These are phyloP conservation scores for Lineolata rhizophorae DNA, from an alignment of 495 filamentous ascomycete genomes.

Conservation along the genomic window DNA sequence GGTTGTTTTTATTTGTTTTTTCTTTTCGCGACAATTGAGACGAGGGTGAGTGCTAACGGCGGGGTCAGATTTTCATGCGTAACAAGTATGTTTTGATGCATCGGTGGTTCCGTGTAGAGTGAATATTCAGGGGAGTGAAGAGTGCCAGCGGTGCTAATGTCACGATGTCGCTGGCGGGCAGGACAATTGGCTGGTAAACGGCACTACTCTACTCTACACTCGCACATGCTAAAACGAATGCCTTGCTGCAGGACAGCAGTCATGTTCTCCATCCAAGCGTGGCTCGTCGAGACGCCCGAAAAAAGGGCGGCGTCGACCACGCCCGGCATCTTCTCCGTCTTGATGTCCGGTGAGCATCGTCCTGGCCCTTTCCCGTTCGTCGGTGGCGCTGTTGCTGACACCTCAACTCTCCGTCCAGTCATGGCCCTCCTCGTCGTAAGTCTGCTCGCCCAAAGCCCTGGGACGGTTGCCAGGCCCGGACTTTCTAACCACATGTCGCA, in stretches of 20 bases:
- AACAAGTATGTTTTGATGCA: slow-evolving; percentile 34
- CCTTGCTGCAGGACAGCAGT: slow-evolving; percentile 58
- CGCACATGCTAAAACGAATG: not conserved
- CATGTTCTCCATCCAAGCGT: slow-evolving; percentile 62
- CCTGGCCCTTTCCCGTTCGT: not conserved
- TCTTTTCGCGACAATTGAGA: not conserved
- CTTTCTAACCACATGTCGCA: slow-evolving; percentile 11
- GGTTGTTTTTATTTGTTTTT: slow-evolving; percentile 8
- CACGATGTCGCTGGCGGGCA: slow-evolving; percentile 9
- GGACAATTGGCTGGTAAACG: slow-evolving; percentile 60
- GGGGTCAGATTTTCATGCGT: slow-evolving; percentile 55
- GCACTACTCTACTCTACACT: slow-evolving; percentile 2
- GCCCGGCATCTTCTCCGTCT: slow-evolving; percentile 65
- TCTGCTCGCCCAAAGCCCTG: slow-evolving; percentile 6
- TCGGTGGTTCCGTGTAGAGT: too few species aligned
- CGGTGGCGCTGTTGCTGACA: slow-evolving; percentile 10
- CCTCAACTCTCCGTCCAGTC: slow-evolving; percentile 27
- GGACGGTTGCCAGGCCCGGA: too few species aligned
- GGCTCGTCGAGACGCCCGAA: slow-evolving; percentile 68
- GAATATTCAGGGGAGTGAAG: too few species aligned
- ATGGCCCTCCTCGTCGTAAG: slow-evolving; percentile 54
- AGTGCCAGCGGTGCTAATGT: slow-evolving; percentile 1
- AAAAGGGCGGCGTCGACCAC: slow-evolving; percentile 41
- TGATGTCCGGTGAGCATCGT: slow-evolving; percentile 53
- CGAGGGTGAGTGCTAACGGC: slow-evolving; percentile 3